These are phyloP conservation scores for Salmacisia buchloeana DNA, from an alignment of 1,284 basidiomycete species.

Conservation along the genomic window DNA sequence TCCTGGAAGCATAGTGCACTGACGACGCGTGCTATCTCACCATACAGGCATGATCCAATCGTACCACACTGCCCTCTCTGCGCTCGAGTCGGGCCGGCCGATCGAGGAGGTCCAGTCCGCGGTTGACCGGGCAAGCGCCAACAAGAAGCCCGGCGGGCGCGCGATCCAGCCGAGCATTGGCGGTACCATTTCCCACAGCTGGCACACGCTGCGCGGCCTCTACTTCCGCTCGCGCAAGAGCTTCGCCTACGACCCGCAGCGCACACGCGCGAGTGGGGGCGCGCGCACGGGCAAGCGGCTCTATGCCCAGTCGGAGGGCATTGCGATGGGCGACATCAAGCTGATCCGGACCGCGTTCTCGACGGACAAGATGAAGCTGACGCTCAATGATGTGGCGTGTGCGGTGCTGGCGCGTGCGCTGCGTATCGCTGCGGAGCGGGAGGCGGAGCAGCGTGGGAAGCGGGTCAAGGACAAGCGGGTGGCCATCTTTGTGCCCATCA, in stretches of 20 bases:
- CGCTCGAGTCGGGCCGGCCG: conserved; percentile 31
- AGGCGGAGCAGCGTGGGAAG: conserved; percentile 16
- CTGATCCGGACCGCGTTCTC: conserved; percentile 45
- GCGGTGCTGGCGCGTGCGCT: conserved; percentile 45
- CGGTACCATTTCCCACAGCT: conserved; percentile 38
- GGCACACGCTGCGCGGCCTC: conserved; percentile 40
- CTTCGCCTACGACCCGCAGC: conserved; percentile 27
- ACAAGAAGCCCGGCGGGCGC: conserved; percentile 39
- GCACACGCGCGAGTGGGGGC: neutral
- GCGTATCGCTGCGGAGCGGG: conserved; percentile 38
- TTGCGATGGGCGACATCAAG: conserved; percentile 46
- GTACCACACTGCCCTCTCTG: conserved; percentile 46
- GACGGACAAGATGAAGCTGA: conserved; percentile 31
- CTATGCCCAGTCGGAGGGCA: conserved; percentile 46
- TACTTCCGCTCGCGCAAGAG: conserved; percentile 43
- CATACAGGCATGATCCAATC: conserved; percentile 43
- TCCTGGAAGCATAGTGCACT: neutral
- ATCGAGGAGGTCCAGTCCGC: conserved; percentile 42
- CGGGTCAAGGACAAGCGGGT: conserved; percentile 42
- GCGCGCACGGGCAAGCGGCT: conserved; percentile 27
- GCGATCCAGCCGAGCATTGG: conserved; percentile 32
- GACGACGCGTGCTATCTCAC: neutral
- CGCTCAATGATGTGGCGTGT: conserved; percentile 47
- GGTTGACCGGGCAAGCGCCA: conserved; percentile 28
- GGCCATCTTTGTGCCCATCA: conserved; percentile 48